Conservation (phyloP, 495 filamentous ascomycete genomes). For the Aspergillus avenaceus region DNA sequence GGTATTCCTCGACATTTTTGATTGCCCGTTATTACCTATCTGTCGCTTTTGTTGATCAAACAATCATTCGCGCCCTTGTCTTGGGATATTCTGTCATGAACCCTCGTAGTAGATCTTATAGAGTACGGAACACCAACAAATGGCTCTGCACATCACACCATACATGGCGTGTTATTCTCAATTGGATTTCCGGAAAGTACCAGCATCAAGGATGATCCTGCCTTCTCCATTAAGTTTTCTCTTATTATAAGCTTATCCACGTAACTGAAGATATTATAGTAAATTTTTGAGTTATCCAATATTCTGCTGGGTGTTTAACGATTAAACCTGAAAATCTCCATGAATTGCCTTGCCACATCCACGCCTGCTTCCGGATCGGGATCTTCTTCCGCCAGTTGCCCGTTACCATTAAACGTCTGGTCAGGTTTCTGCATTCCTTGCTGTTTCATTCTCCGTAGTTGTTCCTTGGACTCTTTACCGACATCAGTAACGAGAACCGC, state of each 20-base stretch:
- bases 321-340: conserved; percentile 46
- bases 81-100: conserved; percentile 10
- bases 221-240: background rate
- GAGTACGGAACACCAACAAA: conserved; percentile 2
- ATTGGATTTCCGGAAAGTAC: background rate
- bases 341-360: conserved; percentile 45
- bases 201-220: background rate
- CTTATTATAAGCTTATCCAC: too few relatives aligned
- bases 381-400: conserved; percentile 22
- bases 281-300: too few relatives aligned
- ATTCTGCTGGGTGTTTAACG: too few relatives aligned
- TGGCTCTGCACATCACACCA: background rate
- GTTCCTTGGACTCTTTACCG: conserved; percentile 37
- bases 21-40: background rate
- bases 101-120: conserved; percentile 11
- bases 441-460: conserved; percentile 19
- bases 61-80: background rate
- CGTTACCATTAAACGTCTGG: background rate
- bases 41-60: background rate
- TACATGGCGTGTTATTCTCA: background rate
- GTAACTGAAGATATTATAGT: too few relatives aligned
- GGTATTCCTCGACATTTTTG: background rate
- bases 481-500: conserved; percentile 40
- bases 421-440: conserved; percentile 1
- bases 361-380: conserved; percentile 36